Conservation (phyloP, 73 alveolate species). For the Blepharisma stoltei region DNA sequence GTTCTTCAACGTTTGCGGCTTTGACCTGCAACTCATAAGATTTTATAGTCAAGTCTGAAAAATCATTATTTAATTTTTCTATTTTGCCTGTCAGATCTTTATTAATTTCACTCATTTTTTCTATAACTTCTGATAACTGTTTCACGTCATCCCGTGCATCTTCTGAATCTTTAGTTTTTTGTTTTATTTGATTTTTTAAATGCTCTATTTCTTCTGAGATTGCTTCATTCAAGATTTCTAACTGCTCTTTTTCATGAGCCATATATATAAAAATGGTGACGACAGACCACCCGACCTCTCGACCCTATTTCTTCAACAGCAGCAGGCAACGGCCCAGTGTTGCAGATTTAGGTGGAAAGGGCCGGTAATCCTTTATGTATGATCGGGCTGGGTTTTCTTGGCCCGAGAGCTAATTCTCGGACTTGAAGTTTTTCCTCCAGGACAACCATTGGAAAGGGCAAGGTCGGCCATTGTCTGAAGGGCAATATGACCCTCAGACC, state of each 20-base stretch:
- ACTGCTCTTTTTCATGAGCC: background rate
- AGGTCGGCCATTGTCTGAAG: too few relatives aligned
- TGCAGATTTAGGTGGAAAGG: too few relatives aligned
- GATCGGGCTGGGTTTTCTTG: too few relatives aligned
- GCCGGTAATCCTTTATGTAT: too few relatives aligned
- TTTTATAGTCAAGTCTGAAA: background rate
- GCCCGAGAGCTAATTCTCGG: too few relatives aligned
- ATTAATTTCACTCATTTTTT: background rate
- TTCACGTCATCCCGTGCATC: background rate
- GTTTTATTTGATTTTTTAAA: background rate
- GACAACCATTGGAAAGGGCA: too few relatives aligned
- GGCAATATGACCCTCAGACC: too few relatives aligned
- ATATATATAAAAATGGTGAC: too few relatives aligned
- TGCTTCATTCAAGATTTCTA: background rate
- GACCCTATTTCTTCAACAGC: too few relatives aligned
- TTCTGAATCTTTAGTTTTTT: background rate
- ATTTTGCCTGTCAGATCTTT: background rate
- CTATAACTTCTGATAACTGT: slow-evolving; percentile 18
- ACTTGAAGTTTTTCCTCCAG: too few relatives aligned
- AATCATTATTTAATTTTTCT: slow-evolving; percentile 8
- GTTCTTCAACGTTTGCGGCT: background rate
- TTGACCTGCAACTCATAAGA: background rate
- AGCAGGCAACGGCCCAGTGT: too few relatives aligned
- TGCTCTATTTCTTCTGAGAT: background rate
- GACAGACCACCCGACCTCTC: too few relatives aligned